Evolutionary conservation across 306 rosid genomes (phyloP).

Genomic region (Cucumis melo): DNA sequence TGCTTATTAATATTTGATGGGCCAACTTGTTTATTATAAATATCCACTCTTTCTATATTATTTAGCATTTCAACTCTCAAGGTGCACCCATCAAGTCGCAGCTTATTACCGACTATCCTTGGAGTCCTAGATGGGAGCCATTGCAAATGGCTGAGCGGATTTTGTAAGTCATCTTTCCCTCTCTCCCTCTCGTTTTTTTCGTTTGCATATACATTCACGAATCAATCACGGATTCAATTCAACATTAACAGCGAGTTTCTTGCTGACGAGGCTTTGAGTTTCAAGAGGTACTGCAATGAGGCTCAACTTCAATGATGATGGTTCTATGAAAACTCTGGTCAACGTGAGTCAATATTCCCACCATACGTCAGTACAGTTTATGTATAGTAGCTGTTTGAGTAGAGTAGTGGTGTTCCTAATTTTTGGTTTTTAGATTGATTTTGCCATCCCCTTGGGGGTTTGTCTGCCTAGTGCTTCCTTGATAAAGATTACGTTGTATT

Average conservation of each 20-base stretch:
- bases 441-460: neutral
- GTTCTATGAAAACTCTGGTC: neutral
- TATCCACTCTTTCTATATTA: neutral
- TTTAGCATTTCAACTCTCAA: slow-evolving; percentile 65
- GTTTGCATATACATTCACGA: neutral
- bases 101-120: slow-evolving; percentile 46
- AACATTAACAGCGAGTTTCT: slow-evolving; percentile 45
- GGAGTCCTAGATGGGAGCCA: slow-evolving; percentile 91
- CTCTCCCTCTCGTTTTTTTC: neutral
- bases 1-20: neutral
- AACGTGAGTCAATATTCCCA: neutral
- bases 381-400: neutral
- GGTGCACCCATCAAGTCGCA: slow-evolving; percentile 58
- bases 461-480: neutral
- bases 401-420: neutral
- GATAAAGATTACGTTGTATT: too few species aligned
- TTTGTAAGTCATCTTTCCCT: slow-evolving; percentile 29
- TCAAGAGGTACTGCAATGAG: slow-evolving; percentile 81
- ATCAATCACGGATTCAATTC: neutral
- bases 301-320: slow-evolving; percentile 23
- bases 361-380: neutral
- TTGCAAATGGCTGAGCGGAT: slow-evolving; percentile 60
- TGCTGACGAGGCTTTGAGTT: slow-evolving; percentile 63
- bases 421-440: neutral
- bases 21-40: neutral